Base-by-base conservation (phyloP, 495 filamentous ascomycete species). In the Penicillium cataractarum region DNA sequence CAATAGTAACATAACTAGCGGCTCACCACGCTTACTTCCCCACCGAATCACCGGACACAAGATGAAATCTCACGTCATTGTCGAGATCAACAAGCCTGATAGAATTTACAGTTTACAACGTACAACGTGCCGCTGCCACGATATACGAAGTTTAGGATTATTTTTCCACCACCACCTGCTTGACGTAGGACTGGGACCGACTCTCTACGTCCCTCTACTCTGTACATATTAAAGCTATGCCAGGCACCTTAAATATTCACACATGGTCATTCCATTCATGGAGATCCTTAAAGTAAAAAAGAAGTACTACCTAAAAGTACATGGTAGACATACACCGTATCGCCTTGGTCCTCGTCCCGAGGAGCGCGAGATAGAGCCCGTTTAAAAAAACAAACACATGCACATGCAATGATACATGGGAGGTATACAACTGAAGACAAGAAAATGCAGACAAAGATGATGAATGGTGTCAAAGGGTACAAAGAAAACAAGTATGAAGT, bases 331-430 rank as follows among this genome's bases (percentile, higher is more conserved):
- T 35, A 21, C 26, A n/a, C 21, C 19, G 44, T 58, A 31, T 12
- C 21, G 39, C n/a, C 53, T 48, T 33, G 33, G 24, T 19, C 39
- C 58, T 26, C n/a, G 7, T 13, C 42, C 21, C 12, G 13, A 17
- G n/a, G 29, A 24, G 17, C 39, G 32, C 21, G 49, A 50, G 15
- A 55, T 48, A 24, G 39, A 42, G 37, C 26, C 24, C 26, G 37
- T 57, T 61, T n/a, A n/a, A n/a, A 31, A 33, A 60, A 55, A 68
- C 54, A 62, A 55, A 50, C 56, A 60, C 55, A 67, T 35, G 31
- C 60, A 65, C 35, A 59, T 54, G 51, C 57, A 61, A 66, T 65
- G 58, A 37, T 69, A 64, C 63, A 66, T 35, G 51, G 42, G 46
- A 54, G 61, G 63, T 71, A 62, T 62, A 71, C 60, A 66, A 62